Percentiles rank a stretch among this genome's conserved stretches.
Evolutionary conservation across 129 eudicot species (phyloP).

Genomic region (Artemisia tridentata): DNA sequence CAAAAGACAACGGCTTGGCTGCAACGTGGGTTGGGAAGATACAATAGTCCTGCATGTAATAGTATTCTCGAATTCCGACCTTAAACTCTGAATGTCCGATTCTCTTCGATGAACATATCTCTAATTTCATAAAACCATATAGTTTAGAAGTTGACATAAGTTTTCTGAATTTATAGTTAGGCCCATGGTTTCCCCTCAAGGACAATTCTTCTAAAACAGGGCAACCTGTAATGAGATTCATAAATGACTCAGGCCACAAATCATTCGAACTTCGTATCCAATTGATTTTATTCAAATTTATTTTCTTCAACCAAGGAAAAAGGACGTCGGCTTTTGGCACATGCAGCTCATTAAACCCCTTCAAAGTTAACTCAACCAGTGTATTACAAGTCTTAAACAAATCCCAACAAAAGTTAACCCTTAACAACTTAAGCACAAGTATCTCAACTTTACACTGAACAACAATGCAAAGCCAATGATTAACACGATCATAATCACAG

Average conservation of each 20-base stretch:
- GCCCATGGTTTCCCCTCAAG: slow-evolving; percentile 27
- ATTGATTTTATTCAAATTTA: no score
- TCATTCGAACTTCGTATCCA: no score
- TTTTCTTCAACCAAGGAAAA: slow-evolving; percentile 20
- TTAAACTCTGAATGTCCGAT: not conserved
- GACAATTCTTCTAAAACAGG: slow-evolving; percentile 25
- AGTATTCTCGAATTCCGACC: slow-evolving; percentile 11
- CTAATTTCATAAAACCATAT: not conserved
- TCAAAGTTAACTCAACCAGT: slow-evolving; percentile 22
- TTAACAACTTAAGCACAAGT: slow-evolving; percentile 22
- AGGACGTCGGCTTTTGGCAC: slow-evolving; percentile 6
- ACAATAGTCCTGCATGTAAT: slow-evolving; percentile 17
- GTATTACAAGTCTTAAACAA: slow-evolving; percentile 4
- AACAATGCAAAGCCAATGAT: not conserved
- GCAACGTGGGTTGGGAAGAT: not conserved
- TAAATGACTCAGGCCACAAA: not conserved
- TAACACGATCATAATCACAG: slow-evolving; percentile 26
- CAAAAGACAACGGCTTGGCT: not conserved
- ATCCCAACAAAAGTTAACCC: slow-evolving; percentile 20
- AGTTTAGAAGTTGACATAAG: not conserved
- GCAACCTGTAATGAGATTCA: slow-evolving; percentile 19
- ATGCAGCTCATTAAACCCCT: slow-evolving; percentile 15
- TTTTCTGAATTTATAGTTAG: no score
- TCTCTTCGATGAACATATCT: no score
- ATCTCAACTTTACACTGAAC: slow-evolving; percentile 12